Base-by-base conservation (phyloP, 768 basidiomycete genomes). In the Lactarius deliciosus region DNA sequence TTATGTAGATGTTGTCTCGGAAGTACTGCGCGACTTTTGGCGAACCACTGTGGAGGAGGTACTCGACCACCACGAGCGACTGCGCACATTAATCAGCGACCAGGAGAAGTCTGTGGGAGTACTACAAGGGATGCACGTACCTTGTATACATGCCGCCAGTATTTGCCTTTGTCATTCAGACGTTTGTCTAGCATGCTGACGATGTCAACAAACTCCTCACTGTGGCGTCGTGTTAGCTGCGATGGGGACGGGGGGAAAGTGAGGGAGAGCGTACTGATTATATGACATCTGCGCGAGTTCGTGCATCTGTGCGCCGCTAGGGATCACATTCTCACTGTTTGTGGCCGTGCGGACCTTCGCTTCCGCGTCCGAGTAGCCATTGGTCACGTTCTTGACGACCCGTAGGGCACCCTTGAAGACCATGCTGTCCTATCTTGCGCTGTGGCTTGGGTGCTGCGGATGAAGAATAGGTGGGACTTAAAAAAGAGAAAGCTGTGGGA, bases 131-230 rank as follows among this genome's bases (percentile, higher is more conserved):
- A 41, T 18, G 41, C 41, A 6, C 82, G 61, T 68, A 89, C 94
- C 85, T 98, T 98, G 86, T 96, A 98, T 63, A 98, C 96, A 81
- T 98, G 96, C 59, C 96, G 84, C 96, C 96, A 98, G 73, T 97
- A 96, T 85, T 98, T 98, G 36, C 96, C 96, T 81, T 97, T 98
- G 81, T 98, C 96, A 71, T 95, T 94, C 68, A 98, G 79, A 57
- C 96, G 86, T 79, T 98, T 98, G 79, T 97, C 95, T 47, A 98
- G 83, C 90, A 97, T 94, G 80, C 97, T 93, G 91, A 98, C 96
- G 74, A 98, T 92, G 78, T 98, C 96, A 10, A 97, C 89, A 74
- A 97, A 98, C 73, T 98, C 95, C 62, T 86, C 87, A 76, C 94
- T 85, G 71, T 55, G 10, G 25, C 1, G 36, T 32, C 9, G 25